Conservation (phyloP, 1,284 basidiomycete genomes). For the Ustilago nuda region DNA sequence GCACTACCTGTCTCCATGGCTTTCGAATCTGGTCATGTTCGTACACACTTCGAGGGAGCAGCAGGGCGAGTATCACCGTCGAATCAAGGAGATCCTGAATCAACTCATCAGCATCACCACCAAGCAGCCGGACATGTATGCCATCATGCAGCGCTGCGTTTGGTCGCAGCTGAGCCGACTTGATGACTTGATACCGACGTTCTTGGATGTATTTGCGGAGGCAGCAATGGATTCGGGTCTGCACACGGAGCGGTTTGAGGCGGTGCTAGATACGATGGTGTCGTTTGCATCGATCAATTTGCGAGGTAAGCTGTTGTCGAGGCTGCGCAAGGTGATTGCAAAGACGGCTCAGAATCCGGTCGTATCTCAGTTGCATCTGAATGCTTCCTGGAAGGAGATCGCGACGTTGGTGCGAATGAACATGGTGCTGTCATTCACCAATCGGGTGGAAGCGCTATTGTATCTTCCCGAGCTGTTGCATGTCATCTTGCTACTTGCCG, state of each 20-base stretch:
- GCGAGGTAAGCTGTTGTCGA: constrained; percentile 63
- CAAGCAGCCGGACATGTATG: constrained; percentile 65
- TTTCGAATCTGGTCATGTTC: constrained; percentile 63
- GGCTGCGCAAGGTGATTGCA: constrained; percentile 60
- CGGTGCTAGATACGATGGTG: constrained; percentile 66
- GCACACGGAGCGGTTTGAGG: constrained; percentile 63
- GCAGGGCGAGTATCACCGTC: constrained; percentile 59
- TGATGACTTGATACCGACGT: constrained; percentile 62
- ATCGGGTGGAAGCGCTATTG: constrained; percentile 58
- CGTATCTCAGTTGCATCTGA: constrained; percentile 58
- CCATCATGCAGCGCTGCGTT: constrained; percentile 64
- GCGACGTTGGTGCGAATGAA: constrained; percentile 65
- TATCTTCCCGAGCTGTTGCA: constrained; percentile 64
- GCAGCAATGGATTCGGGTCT: constrained; percentile 66
- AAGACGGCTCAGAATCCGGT: constrained; percentile 63
- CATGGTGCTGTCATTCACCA: constrained; percentile 66
- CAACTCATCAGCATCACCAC: constrained; percentile 65
- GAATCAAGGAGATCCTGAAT: constrained; percentile 65
- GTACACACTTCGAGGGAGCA: constrained; percentile 61
- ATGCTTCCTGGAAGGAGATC: constrained; percentile 65
- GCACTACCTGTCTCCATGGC: constrained; percentile 65
- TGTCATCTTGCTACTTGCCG: constrained; percentile 62
- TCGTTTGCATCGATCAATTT: constrained; percentile 65
- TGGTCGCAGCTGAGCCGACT: constrained; percentile 65
- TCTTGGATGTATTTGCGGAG: constrained; percentile 64